Conservation (phyloP, 768 basidiomycete genomes). For the Dioszegia aurantiaca region DNA sequence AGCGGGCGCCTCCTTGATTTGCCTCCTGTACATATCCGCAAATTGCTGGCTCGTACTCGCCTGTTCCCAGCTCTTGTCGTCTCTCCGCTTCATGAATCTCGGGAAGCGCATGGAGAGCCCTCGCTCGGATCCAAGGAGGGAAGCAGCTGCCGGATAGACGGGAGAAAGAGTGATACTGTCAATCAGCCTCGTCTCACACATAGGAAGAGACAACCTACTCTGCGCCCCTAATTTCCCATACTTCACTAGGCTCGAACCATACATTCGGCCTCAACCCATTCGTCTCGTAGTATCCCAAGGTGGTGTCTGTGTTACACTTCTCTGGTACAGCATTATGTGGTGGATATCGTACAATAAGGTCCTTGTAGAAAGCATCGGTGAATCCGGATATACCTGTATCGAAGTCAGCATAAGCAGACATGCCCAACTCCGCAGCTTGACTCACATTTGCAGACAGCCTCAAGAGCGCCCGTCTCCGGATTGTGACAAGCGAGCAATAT, state of each 20-base stretch:
- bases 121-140: constrained; percentile 60
- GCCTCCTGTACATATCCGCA: constrained; percentile 65
- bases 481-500: constrained; percentile 77
- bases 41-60: constrained; percentile 72
- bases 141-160: constrained; percentile 73
- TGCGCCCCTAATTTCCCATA: constrained; percentile 72
- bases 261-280: constrained; percentile 51
- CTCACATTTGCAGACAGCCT: constrained; percentile 86
- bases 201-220: constrained; percentile 46
- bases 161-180: constrained; percentile 70
- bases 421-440: constrained; percentile 71
- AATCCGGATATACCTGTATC: constrained; percentile 60
- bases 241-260: constrained; percentile 55
- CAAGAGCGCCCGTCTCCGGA: constrained; percentile 60
- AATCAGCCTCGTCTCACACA: background rate
- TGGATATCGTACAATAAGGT: constrained; percentile 65
- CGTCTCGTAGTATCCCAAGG: constrained; percentile 40
- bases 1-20: constrained; percentile 53
- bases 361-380: constrained; percentile 63
- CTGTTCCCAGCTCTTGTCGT: constrained; percentile 70
- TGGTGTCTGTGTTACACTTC: constrained; percentile 59
- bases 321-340: constrained; percentile 57
- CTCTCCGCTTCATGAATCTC: constrained; percentile 69
- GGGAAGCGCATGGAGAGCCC: constrained; percentile 86
- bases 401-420: background rate